Percentiles rank a stretch among this genome's conserved stretches.
phyloP scores from a whole-genome alignment of 805 yeast species.

The Monosporozyma unispora region DNA sequence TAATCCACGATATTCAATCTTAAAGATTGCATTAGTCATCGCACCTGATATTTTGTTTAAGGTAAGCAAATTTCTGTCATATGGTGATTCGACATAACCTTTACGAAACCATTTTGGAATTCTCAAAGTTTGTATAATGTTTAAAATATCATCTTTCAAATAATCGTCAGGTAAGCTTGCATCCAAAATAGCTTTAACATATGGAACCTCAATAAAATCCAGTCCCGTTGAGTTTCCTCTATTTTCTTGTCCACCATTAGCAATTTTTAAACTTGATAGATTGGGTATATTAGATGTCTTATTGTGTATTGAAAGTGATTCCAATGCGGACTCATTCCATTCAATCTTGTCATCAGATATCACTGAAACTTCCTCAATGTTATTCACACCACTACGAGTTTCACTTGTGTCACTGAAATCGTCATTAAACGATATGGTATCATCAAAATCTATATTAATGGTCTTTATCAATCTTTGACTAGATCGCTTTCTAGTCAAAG shows the following conservation, averaged over 20 bases:
- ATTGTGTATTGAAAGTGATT: not conserved
- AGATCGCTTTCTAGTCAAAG: conserved; percentile 20
- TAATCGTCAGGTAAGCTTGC: conserved; percentile 74
- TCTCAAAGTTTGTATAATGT: conserved; percentile 50
- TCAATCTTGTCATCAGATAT: not conserved
- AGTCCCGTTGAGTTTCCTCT: conserved; percentile 4
- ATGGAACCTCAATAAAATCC: conserved; percentile 34
- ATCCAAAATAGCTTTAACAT: conserved; percentile 54
- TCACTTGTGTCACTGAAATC: not conserved
- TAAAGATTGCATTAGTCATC: conserved; percentile 81
- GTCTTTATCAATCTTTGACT: conserved; percentile 25
- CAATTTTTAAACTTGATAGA: conserved; percentile 7
- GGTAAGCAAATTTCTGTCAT: conserved; percentile 37
- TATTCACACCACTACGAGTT: not conserved
- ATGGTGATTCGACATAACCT: conserved; percentile 26
- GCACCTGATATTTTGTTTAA: conserved; percentile 81
- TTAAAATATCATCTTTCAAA: conserved; percentile 70
- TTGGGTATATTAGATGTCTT: conserved; percentile 1
- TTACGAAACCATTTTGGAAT: conserved; percentile 71
- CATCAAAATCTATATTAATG: conserved; percentile 21
- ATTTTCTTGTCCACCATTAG: conserved; percentile 2
- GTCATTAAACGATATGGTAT: not conserved
- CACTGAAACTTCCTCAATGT: not conserved
- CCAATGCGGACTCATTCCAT: not conserved
- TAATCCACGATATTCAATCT: conserved; percentile 52